A percentile compares a stretch with the other conserved stretches of the same genome.
Evolutionary conservation across 2,329 filamentous ascomycete genomes (phyloP).

Genomic region (Aureobasidium mangrovei): DNA sequence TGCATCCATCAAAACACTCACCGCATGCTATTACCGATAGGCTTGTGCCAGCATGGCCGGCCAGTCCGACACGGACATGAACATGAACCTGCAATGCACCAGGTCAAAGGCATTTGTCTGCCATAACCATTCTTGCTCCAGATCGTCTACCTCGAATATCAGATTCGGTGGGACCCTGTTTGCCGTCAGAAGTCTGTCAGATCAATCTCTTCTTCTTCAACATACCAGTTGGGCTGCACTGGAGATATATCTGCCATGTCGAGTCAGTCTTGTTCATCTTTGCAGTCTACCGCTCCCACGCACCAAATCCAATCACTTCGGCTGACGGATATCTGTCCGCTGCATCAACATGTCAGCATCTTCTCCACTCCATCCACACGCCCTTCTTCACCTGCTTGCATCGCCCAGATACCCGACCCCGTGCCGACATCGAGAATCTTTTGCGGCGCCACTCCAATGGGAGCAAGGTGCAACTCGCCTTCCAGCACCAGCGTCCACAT

Average conservation of each 20-base stretch:
- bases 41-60: slow-evolving; percentile 19
- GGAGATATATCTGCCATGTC: slow-evolving; percentile 25
- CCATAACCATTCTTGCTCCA: slow-evolving; percentile 24
- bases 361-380: no score
- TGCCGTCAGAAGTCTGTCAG: no score
- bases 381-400: slow-evolving; percentile 26
- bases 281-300: no score
- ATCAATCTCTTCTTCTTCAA: no score
- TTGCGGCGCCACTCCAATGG: slow-evolving; percentile 29
- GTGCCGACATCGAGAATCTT: slow-evolving; percentile 43
- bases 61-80: slow-evolving; percentile 21
- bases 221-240: slow-evolving; percentile 24
- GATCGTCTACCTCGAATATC: slow-evolving; percentile 25
- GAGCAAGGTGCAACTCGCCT: slow-evolving; percentile 33
- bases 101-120: slow-evolving; percentile 30
- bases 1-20: no score
- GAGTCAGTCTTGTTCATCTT: no score
- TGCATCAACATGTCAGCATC: not conserved
- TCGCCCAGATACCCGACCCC: slow-evolving; percentile 45
- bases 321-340: slow-evolving; percentile 27
- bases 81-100: slow-evolving; percentile 33
- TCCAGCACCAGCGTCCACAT: slow-evolving; percentile 15
- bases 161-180: slow-evolving; percentile 22
- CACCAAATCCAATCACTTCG: slow-evolving; percentile 28
- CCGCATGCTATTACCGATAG: not conserved